Base-by-base conservation (phyloP, 1,139 yeast genomes). In the Pichia sp. region DNA sequence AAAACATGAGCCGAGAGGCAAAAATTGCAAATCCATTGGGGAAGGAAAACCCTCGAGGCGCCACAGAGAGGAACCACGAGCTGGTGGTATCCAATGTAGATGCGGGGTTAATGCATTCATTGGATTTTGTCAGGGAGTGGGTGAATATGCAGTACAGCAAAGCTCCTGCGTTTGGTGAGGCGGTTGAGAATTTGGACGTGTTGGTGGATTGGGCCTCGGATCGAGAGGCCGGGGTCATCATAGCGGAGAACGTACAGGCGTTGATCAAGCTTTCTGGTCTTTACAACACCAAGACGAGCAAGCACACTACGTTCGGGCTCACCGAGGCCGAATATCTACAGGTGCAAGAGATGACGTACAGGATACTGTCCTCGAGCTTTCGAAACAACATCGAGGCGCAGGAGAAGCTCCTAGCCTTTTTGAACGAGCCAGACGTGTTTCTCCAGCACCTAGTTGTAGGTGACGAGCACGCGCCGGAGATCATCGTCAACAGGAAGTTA, bases 381-480 rank as follows among this genome's bases (percentile, higher is more conserved):
- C 75, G 96, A 61, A 89, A 89, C 64, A 89, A 89, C 62, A 83
- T 83, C 0, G 79, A 77, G 2, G 91, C 96, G 0, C 69, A 82
- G 13, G 65, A 69, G 9, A 41, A 39, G 3, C 54, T 65, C 16
- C 10, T 50, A 4, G 19, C 46, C 1, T 60, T 58, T 46, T 43
- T 64, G 12, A 34, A 44, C 2, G 48, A 59, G 12, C 57, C 58
- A 1, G 44, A 44, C 18, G 58, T 57, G 16, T 58, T 64, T 31
- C 45, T 63, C 16, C 13, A 13, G 8, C 49, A 54, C 34, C 51
- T 62, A 6, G 50, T 55, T 2, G 30, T 19, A 1, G 42, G 44
- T 16, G 49, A 46, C 6, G 51, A 43, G 2, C 25, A 41, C 26
- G 49, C 37, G 18, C 12, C 19, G 37, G 37, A 21, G 1, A 10